Evolutionary conservation across 176 grass and related monocot species (phyloP).

Genomic region (Carex cristatella): DNA sequence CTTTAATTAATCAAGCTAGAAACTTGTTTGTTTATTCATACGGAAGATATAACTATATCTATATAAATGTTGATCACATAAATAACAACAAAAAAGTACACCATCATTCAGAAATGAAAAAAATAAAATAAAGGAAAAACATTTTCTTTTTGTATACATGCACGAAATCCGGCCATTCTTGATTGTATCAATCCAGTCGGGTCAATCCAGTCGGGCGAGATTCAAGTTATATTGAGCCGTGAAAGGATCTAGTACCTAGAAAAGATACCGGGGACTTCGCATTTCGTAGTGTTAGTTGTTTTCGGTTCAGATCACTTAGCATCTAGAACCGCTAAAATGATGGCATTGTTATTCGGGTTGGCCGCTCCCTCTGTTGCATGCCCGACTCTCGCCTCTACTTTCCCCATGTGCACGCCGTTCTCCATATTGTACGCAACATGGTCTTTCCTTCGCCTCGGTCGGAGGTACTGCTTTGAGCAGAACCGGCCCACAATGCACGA

Average conservation of each 20-base stretch:
- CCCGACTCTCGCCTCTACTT: conserved; percentile 26
- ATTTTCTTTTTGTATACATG: neutral
- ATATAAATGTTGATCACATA: neutral
- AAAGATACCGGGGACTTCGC: neutral
- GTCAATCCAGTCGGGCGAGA: neutral
- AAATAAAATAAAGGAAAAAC: neutral
- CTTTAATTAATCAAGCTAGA: neutral
- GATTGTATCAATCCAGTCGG: too few species aligned
- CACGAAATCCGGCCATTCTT: neutral
- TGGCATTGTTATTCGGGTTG: neutral
- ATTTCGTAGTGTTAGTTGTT: neutral
- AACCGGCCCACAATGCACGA: conserved; percentile 66
- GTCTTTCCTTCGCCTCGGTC: conserved; percentile 45
- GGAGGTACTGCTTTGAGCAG: conserved; percentile 56
- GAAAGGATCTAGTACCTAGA: neutral
- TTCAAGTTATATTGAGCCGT: neutral
- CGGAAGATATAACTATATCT: neutral
- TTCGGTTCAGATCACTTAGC: neutral
- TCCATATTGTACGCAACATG: conserved; percentile 49
- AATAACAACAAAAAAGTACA: neutral
- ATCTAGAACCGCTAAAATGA: neutral
- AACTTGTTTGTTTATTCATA: neutral
- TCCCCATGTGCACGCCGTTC: conserved; percentile 32
- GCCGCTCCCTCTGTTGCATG: neutral
- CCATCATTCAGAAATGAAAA: neutral